Base-by-base conservation (phyloP, 306 rosid species). In the Argentina anserina region DNA sequence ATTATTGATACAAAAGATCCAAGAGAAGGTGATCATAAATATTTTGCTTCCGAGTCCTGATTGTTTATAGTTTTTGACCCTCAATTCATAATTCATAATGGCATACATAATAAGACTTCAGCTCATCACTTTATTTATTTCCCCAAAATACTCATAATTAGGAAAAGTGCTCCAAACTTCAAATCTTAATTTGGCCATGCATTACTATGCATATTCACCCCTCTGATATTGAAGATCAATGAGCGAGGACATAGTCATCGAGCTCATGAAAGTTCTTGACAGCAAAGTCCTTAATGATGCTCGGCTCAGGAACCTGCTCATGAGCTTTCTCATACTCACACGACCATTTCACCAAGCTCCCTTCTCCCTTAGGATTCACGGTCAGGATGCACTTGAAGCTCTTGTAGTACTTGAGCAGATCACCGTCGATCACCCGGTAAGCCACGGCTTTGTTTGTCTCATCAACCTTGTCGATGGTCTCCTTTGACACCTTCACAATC, bases 241-340 rank as follows among this genome's bases (percentile, higher is more conserved):
- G 69, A 20, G 65, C 69, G 8, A 42, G 85, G 82, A 84, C 14
- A 75, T 84, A 90, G 26, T 13, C 88, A 78, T 93, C 98, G 0
- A 93, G 82, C 84, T 93, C 93, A 0, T 33, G 28, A 76, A 93
- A 88, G 82, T 90, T 93, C 86, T 87, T 90, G 53, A 72, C 87
- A 0, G 75, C 98, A 82, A 93, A 93, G 14, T 90, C 96, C 75
- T 88, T 88, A 65, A 93, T 75, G 49, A 75, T 6, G 20, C 76
- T 70, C 36, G 97, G 98, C 58, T 88, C 91, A 7, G 93, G 84
- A 69, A 90, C 11, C 18, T 93, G 90, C 8, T 50, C 73, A 9
- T 70, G 80, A 3, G 77, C 81, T 79, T 90, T 93, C 67, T 86
- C 82, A 67, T 45, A 93, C 77, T 84, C 98, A 49, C 84, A 89